These are phyloP conservation scores for Kokia cookei DNA, from an alignment of 441 rosid genomes.

Conservation along the genomic window DNA sequence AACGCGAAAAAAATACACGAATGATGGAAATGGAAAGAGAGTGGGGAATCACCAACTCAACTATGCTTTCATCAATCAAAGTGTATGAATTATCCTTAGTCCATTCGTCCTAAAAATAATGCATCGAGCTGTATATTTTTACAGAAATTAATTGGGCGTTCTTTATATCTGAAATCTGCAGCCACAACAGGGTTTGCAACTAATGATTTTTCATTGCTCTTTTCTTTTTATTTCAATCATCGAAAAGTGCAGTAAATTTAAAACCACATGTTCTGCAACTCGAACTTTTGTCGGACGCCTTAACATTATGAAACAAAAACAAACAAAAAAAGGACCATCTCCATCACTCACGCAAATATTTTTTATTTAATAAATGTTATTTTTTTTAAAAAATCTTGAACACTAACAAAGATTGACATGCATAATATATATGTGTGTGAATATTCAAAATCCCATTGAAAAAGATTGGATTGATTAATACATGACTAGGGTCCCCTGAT, in stretches of 20 bases:
- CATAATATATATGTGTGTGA: no score
- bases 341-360: not conserved
- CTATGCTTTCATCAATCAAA: not conserved
- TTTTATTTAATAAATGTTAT: not conserved
- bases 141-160: not conserved
- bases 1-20: not conserved
- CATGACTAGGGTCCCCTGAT: no score
- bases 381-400: no score
- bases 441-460: no score
- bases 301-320: not conserved
- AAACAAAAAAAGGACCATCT: not conserved
- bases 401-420: no score
- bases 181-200: not conserved
- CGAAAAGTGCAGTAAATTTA: not conserved
- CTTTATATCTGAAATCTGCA: not conserved
- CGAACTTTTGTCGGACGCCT: not conserved
- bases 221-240: not conserved
- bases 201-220: not conserved
- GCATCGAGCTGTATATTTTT: not conserved
- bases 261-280: not conserved
- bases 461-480: no score
- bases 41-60: not conserved
- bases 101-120: not conserved
- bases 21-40: not conserved
- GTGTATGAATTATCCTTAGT: not conserved